Conservation (phyloP, 352 stramenopile species). For the Pythium biforme region DNA sequence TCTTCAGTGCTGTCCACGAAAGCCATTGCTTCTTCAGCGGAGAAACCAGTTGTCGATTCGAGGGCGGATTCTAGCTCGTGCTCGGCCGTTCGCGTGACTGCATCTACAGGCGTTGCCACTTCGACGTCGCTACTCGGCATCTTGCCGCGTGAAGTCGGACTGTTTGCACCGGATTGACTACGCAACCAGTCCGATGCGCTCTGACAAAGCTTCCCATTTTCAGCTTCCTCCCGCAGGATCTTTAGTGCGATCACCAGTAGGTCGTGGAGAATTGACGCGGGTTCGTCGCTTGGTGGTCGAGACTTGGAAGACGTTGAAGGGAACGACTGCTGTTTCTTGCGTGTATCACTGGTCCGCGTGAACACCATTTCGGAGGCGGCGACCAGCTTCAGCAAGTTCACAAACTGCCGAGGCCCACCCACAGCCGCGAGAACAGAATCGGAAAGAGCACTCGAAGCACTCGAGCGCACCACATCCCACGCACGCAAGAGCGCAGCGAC, state of each 20-base stretch:
- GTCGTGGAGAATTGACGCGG: conserved; percentile 46
- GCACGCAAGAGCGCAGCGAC: conserved; percentile 38
- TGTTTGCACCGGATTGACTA: neutral
- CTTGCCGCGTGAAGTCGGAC: neutral
- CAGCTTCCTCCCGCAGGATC: conserved; percentile 61
- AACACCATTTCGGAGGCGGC: conserved; percentile 78
- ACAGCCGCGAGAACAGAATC: conserved; percentile 49
- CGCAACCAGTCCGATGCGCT: conserved; percentile 21
- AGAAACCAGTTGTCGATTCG: neutral
- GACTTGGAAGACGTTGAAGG: neutral
- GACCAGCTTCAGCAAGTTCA: conserved; percentile 81
- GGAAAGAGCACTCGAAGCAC: neutral
- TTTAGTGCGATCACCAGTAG: conserved; percentile 49
- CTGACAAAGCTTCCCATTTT: conserved; percentile 28
- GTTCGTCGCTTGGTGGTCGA: conserved; percentile 23
- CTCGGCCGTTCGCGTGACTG: too few species aligned
- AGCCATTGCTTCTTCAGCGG: neutral
- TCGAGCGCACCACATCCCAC: neutral
- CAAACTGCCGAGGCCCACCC: conserved; percentile 70
- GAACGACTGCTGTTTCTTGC: conserved; percentile 11
- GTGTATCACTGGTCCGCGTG: conserved; percentile 15
- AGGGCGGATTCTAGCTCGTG: neutral
- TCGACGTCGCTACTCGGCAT: too few species aligned
- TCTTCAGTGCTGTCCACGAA: conserved; percentile 26
- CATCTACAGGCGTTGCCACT: too few species aligned